Conservation (phyloP, 2,329 filamentous ascomycete species). For the Dichotomopilus funicola region DNA sequence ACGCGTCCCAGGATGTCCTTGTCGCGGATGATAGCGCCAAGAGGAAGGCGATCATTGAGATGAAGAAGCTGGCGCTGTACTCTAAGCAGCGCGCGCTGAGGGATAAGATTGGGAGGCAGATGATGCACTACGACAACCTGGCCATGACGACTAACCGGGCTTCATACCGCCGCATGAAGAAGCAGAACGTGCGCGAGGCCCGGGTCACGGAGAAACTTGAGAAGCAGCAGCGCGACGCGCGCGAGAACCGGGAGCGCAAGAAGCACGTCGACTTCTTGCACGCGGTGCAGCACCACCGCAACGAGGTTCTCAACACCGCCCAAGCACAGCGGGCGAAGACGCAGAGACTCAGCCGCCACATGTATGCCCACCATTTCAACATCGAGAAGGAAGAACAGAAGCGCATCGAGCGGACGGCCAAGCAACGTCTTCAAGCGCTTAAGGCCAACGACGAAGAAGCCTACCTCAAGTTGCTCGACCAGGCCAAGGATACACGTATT, state of each 20-base stretch:
- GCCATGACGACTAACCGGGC: slow-evolving; percentile 95
- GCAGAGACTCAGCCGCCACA: slow-evolving; percentile 81
- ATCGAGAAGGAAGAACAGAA: slow-evolving; percentile 99
- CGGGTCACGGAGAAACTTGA: slow-evolving; percentile 98
- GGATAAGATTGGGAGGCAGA: slow-evolving; percentile 80
- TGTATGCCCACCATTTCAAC: slow-evolving; percentile 84
- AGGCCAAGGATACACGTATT: slow-evolving; percentile 98
- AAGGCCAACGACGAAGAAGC: slow-evolving; percentile 99
- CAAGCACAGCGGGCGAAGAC: slow-evolving; percentile 64
- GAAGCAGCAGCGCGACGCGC: slow-evolving; percentile 95
- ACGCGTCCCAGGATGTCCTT: slow-evolving; percentile 61
- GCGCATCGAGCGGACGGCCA: slow-evolving; percentile 92
- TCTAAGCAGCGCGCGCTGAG: slow-evolving; percentile 82
- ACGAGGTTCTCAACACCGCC: slow-evolving; percentile 66
- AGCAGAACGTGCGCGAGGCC: slow-evolving; percentile 89
- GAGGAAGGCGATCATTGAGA: slow-evolving; percentile 85
- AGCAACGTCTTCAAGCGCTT: slow-evolving; percentile 97
- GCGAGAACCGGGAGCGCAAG: slow-evolving; percentile 95
- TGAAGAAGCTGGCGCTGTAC: slow-evolving; percentile 84
- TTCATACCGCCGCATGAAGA: slow-evolving; percentile 90
- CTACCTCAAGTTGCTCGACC: slow-evolving; percentile 93
- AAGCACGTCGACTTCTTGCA: slow-evolving; percentile 90
- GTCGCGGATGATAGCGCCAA: slow-evolving; percentile 77
- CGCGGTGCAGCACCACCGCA: slow-evolving; percentile 74
- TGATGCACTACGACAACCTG: slow-evolving; percentile 92